Conservation (phyloP, 192 early-diverging fungal genomes). For the Umbelopsis sp. region DNA sequence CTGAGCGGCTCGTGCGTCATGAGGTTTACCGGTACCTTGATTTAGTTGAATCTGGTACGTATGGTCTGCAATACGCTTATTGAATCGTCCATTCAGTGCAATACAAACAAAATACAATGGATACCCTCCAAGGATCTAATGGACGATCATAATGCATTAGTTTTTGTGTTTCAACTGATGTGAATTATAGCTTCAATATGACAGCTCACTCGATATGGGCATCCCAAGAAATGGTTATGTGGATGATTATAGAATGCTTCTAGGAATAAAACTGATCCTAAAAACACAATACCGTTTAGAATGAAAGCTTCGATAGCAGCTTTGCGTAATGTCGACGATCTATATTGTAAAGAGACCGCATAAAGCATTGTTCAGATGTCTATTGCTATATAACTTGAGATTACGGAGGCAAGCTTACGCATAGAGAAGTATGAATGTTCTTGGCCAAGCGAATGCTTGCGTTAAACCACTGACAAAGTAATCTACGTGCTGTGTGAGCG, state of each 20-base stretch:
- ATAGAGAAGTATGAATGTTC: constrained; percentile 31
- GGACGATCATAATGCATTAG: neutral
- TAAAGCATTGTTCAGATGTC: neutral
- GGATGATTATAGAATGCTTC: constrained; percentile 30
- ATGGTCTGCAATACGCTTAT: constrained; percentile 26
- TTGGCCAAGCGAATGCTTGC: constrained; percentile 32
- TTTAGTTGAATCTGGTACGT: constrained; percentile 21
- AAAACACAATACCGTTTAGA: constrained; percentile 29
- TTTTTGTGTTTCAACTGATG: neutral
- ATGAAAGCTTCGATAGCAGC: constrained; percentile 27
- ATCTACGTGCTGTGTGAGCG: constrained; percentile 25
- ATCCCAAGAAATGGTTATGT: constrained; percentile 29
- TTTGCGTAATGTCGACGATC: constrained; percentile 27
- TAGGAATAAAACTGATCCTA: constrained; percentile 29
- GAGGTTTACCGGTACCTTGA: neutral
- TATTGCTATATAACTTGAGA: neutral
- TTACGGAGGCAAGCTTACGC: constrained; percentile 15
- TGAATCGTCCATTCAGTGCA: constrained; percentile 26
- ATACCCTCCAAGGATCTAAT: constrained; percentile 30
- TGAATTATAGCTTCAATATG: neutral
- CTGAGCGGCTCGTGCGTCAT: neutral
- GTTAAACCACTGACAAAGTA: constrained; percentile 31
- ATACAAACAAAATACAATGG: constrained; percentile 31
- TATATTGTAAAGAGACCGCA: neutral
- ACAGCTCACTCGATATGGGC: constrained; percentile 28